Evolutionary conservation across 192 early-diverging fungal genomes (phyloP).

Genomic region (Rhizoclosmatium globosum): DNA sequence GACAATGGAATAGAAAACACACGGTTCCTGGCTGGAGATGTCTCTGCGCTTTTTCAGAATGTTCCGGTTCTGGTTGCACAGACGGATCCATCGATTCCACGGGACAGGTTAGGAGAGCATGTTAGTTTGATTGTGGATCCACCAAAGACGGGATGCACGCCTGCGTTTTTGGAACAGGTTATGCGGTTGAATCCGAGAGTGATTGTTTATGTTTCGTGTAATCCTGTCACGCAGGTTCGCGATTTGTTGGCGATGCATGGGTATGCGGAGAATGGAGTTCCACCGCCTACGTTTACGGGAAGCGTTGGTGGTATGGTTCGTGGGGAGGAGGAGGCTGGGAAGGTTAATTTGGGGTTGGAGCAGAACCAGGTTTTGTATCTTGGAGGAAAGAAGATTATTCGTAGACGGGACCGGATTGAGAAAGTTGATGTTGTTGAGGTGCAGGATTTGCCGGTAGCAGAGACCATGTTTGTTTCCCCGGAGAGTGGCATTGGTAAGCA

Average conservation of each 20-base stretch:
- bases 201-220: conserved; percentile 77
- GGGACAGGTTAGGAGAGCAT: conserved; percentile 32
- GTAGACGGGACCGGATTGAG: background rate
- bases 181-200: conserved; percentile 70
- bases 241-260: conserved; percentile 61
- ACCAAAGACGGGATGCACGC: conserved; percentile 70
- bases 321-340: background rate
- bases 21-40: conserved; percentile 68
- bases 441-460: background rate
- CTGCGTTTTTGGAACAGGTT: conserved; percentile 72
- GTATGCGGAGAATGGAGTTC: conserved; percentile 22
- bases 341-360: background rate
- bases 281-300: conserved; percentile 3
- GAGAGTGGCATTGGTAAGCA: background rate
- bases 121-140: conserved; percentile 79
- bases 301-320: background rate
- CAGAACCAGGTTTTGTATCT: conserved; percentile 5
- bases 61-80: conserved; percentile 16
- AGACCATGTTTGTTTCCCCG: background rate
- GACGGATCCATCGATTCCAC: background rate
- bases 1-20: conserved; percentile 58
- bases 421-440: background rate
- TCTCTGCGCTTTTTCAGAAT: conserved; percentile 64
- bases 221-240: conserved; percentile 66
- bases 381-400: conserved; percentile 36